Evolutionary conservation across 2,329 filamentous ascomycete species (phyloP), one percentile per base, ranked within the genome.

Genomic region (Colletotrichum cereale): DNA sequence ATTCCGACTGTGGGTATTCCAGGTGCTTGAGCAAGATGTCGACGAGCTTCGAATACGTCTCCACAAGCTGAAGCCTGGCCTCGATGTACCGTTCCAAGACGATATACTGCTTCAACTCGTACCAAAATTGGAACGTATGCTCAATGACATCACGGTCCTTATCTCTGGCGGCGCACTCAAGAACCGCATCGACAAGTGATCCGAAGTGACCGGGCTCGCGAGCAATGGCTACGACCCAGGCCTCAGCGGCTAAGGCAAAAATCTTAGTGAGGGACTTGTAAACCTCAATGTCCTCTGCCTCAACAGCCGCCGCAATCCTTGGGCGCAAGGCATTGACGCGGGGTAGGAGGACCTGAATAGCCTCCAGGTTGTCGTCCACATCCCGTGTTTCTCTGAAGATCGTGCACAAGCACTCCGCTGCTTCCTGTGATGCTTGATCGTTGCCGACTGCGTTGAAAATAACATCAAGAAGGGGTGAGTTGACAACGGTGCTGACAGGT

Each of bases 61-160:
- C 93, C 44, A 93, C 86, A 66, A 94, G 89, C 76, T 93, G 88
- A 74, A 94, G 82, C 62, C 95, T 90, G 50, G 95, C 93, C 76
- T 95, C 89, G 62, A 93, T 93, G 79, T 98, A 99, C 75, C 92
- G 92, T 44, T 98, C 96, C 64, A 99, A 83, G 2, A 95, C 95
- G 58, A 99, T 87, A 80, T 97, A 98, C 80, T 98, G 95, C 85
- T 99, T 99, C 57, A 99, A 88, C 79, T 99, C 96, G 80, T 97
- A 98, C 96, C 96, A 99, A 84, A 99, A 98, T 75, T 90, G 91
- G 82, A 99, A 99, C 0, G 97, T 99, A 77, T 96, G 91, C 65
- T 94, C 93, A 74, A 99, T 95, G 5, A 95, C 94, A 75, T 99
- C 96, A 73, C 93, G 90, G 65, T 98, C 96, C 79, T 91, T 91